phyloP scores from a whole-genome alignment of 192 early-diverging fungal genomes.

The Coemansia sp. region DNA sequence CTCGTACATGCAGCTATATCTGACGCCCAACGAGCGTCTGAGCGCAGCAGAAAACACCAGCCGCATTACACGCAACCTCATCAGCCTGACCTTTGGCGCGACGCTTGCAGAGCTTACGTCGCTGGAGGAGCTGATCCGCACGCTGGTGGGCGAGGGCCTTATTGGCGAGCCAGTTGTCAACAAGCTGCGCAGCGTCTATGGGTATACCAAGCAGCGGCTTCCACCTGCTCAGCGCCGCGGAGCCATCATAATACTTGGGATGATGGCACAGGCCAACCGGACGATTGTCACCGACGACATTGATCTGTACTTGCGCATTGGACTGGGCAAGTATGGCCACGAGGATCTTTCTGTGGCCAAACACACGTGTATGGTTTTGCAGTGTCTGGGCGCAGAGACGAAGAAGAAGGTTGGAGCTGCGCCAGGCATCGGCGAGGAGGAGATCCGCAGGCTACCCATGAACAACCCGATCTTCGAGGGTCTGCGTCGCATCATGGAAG shows the following conservation, averaged over 20 bases:
- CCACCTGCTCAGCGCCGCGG: slow-evolving; percentile 76
- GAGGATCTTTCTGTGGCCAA: slow-evolving; percentile 81
- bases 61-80: slow-evolving; percentile 58
- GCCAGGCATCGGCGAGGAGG: slow-evolving; percentile 16
- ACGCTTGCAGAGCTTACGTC: slow-evolving; percentile 94
- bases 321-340: slow-evolving; percentile 80
- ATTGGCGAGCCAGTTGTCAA: slow-evolving; percentile 71
- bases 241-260: slow-evolving; percentile 89
- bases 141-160: slow-evolving; percentile 64
- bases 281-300: slow-evolving; percentile 84
- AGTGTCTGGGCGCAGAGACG: slow-evolving; percentile 63
- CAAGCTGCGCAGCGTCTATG: slow-evolving; percentile 81
- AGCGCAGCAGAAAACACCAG: slow-evolving; percentile 48
- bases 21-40: slow-evolving; percentile 58
- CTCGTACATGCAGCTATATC: slow-evolving; percentile 77
- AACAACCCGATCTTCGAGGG: slow-evolving; percentile 61
- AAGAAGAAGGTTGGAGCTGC: slow-evolving; percentile 23
- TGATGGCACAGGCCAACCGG: slow-evolving; percentile 86
- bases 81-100: slow-evolving; percentile 78
- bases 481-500: slow-evolving; percentile 54
- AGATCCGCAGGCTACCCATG: slow-evolving; percentile 57
- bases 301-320: slow-evolving; percentile 79
- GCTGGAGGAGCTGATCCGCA: slow-evolving; percentile 86
- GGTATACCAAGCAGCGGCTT: slow-evolving; percentile 63
- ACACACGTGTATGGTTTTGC: slow-evolving; percentile 90